phyloP scores from a whole-genome alignment of 2,329 filamentous ascomycete genomes.

The Ramularia endophylla region DNA sequence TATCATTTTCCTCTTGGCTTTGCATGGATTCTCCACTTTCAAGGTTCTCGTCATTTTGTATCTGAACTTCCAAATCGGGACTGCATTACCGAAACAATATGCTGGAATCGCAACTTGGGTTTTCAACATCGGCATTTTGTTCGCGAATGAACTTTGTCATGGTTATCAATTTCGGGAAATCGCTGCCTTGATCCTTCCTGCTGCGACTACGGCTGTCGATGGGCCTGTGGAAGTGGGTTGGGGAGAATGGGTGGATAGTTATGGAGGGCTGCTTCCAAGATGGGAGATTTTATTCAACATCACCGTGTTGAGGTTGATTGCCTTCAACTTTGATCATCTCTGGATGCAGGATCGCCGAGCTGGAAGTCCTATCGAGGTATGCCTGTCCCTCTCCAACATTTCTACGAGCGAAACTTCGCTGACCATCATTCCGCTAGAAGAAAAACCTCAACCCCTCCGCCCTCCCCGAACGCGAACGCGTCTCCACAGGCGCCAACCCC shows the following conservation, averaged over 20 bases:
- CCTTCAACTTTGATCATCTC: conserved; percentile 95
- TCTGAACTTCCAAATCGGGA: conserved; percentile 76
- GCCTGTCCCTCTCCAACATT: background rate
- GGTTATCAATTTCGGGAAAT: conserved; percentile 71
- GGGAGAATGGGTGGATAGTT: conserved; percentile 68
- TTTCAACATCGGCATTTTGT: conserved; percentile 81
- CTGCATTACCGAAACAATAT: conserved; percentile 60
- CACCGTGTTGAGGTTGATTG: conserved; percentile 84
- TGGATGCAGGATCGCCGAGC: conserved; percentile 70
- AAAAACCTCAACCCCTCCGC: conserved; percentile 85
- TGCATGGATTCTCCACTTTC: conserved; percentile 79
- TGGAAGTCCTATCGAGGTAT: conserved; percentile 73
- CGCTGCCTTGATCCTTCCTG: conserved; percentile 46
- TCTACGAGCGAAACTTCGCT: no score
- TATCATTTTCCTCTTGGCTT: conserved; percentile 64
- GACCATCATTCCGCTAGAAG: conserved; percentile 85
- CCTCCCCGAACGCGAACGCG: conserved; percentile 82
- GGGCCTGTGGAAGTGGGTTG: conserved; percentile 41
- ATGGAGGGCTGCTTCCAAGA: conserved; percentile 74
- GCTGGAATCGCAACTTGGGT: conserved; percentile 76
- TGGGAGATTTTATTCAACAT: conserved; percentile 99
- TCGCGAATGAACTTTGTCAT: conserved; percentile 77
- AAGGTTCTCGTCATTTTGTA: conserved; percentile 79
- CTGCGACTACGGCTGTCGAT: conserved; percentile 34
- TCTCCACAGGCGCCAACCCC: conserved; percentile 65